Conservation (phyloP, 352 stramenopile genomes). For the Pythium apleroticum region DNA sequence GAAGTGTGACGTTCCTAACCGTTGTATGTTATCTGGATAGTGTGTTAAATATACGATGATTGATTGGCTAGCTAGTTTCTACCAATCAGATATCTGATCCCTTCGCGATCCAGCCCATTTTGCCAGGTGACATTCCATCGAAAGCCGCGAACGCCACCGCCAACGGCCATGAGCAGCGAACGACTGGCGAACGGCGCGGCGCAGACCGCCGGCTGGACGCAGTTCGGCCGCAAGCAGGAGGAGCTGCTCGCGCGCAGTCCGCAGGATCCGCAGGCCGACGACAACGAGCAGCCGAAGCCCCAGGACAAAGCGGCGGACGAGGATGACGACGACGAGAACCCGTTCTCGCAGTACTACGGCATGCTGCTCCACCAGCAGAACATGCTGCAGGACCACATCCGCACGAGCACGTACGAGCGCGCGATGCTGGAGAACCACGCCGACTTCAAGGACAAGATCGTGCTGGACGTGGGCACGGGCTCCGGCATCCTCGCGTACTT, state of each 20-base stretch:
- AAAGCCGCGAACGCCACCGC: too few species aligned
- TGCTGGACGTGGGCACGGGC: conserved; percentile 99
- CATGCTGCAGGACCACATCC: conserved; percentile 99
- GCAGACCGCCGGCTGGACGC: conserved; percentile 32
- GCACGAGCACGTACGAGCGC: conserved; percentile 98
- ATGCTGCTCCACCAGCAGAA: conserved; percentile 99
- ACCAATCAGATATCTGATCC: conserved; percentile 5
- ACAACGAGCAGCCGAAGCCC: background rate
- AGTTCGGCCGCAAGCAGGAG: conserved; percentile 34
- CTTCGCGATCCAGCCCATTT: background rate
- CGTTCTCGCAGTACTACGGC: conserved; percentile 94
- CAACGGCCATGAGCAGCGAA: conserved; percentile 20
- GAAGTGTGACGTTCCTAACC: conserved; percentile 21
- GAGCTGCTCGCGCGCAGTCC: conserved; percentile 17
- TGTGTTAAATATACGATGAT: background rate
- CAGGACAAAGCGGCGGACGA: conserved; percentile 8
- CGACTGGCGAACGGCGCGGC: conserved; percentile 22
- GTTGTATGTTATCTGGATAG: background rate
- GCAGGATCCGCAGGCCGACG: background rate
- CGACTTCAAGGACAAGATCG: conserved; percentile 97
- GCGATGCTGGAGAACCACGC: conserved; percentile 96
- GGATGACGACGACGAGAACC: conserved; percentile 68
- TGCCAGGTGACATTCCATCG: background rate
- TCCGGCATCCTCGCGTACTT: conserved; percentile 99
- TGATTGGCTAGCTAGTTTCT: background rate